A percentile compares a stretch with the other conserved stretches of the same genome.
phyloP scores from a whole-genome alignment of 805 yeast species.

The Kluyveromyces wickerhamii region DNA sequence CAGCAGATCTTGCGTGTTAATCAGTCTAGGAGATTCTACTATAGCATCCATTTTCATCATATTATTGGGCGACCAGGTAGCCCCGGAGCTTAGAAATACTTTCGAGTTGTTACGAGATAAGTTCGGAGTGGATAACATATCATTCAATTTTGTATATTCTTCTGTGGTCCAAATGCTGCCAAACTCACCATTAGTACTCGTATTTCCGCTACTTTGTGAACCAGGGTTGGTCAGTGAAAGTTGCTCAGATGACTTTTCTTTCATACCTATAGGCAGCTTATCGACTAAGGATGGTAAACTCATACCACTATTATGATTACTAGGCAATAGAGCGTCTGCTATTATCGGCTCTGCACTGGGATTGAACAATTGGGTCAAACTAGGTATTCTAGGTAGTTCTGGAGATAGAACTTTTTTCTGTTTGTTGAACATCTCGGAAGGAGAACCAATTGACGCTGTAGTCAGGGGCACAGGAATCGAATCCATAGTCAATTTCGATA shows the following conservation, averaged over 20 bases:
- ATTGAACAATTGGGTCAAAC: constrained; percentile 6
- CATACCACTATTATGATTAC: constrained; percentile 2
- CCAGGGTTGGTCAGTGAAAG: neutral
- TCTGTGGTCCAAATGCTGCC: constrained; percentile 47
- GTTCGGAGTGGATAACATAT: constrained; percentile 10
- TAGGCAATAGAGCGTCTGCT: neutral
- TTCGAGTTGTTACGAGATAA: constrained; percentile 6
- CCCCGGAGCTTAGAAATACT: neutral
- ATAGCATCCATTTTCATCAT: constrained; percentile 3
- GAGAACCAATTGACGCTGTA: neutral
- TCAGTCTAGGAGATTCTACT: neutral
- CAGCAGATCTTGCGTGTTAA: constrained; percentile 2
- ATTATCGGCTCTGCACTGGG: constrained; percentile 1
- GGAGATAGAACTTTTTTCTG: constrained; percentile 1
- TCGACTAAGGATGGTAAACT: constrained; percentile 2
- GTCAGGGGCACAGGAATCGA: constrained; percentile 1
- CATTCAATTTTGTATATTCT: constrained; percentile 20
- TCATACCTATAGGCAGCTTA: constrained; percentile 1
- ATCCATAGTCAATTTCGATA: constrained; percentile 4
- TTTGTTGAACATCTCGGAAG: neutral
- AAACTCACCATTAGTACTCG: constrained; percentile 21
- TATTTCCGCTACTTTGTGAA: neutral
- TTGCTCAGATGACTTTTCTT: constrained; percentile 1
- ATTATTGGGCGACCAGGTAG: constrained; percentile 2
- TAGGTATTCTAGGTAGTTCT: constrained; percentile 5